A percentile compares a stretch with the other conserved stretches of the same genome.
Conservation (phyloP, 2,329 filamentous ascomycete genomes). For the Teratosphaeria gauchensis region DNA sequence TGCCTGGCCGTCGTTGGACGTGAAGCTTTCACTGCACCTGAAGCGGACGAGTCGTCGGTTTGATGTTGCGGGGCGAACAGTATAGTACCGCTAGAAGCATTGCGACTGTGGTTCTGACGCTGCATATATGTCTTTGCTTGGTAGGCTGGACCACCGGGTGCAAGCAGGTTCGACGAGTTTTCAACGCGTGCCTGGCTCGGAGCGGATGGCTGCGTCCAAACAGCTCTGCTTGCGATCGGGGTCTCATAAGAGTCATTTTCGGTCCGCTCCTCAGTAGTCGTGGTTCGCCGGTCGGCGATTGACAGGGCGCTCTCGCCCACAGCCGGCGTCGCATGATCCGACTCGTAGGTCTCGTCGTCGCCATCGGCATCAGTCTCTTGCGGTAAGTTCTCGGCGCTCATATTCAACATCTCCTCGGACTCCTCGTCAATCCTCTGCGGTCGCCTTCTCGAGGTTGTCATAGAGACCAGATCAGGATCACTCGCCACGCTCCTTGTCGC, state of each 20-base stretch:
- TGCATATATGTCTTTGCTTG: slow-evolving; percentile 16
- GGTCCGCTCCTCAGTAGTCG: slow-evolving; percentile 13
- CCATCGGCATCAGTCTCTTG: slow-evolving; percentile 73
- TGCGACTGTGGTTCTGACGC: slow-evolving; percentile 53
- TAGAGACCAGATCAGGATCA: slow-evolving; percentile 40
- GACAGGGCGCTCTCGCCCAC: slow-evolving; percentile 24
- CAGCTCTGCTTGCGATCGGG: slow-evolving; percentile 25
- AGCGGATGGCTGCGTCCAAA: slow-evolving; percentile 16
- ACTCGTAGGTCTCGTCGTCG: slow-evolving; percentile 78
- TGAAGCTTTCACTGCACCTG: slow-evolving; percentile 18
- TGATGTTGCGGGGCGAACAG: slow-evolving; percentile 59
- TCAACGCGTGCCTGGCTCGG: slow-evolving; percentile 16
- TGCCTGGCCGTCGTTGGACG: slow-evolving; percentile 15
- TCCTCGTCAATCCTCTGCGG: slow-evolving; percentile 39
- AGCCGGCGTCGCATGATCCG: slow-evolving; percentile 32
- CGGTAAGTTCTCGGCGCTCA: slow-evolving; percentile 35
- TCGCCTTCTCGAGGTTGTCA: slow-evolving; percentile 28
- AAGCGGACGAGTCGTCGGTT: slow-evolving; percentile 26
- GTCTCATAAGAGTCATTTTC: slow-evolving; percentile 36
- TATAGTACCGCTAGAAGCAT: slow-evolving; percentile 72
- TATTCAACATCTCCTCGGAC: slow-evolving; percentile 24
- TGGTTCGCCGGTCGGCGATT: slow-evolving; percentile 20
- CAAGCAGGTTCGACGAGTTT: slow-evolving; percentile 14
- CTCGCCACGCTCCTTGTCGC: slow-evolving; percentile 46
- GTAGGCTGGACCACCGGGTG: slow-evolving; percentile 23